Conservation (phyloP, 192 early-diverging fungal genomes). For the Backusella macrospora region DNA sequence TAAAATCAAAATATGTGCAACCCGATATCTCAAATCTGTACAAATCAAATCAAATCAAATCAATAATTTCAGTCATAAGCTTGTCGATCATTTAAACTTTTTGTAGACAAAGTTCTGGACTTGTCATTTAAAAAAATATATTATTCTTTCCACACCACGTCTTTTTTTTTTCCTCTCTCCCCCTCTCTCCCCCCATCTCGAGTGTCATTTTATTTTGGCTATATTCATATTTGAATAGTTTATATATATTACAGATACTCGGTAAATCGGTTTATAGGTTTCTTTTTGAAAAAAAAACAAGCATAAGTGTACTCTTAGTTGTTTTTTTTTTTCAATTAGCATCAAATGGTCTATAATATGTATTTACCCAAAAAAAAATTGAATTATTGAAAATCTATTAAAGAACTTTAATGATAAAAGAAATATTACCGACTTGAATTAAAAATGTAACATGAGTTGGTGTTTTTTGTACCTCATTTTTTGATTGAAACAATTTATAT, state of each 20-base stretch:
- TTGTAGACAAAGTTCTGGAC: background rate
- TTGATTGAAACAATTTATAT: background rate
- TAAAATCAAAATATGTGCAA: background rate
- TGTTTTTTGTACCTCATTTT: background rate
- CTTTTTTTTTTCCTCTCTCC: too few species aligned
- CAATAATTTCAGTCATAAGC: background rate
- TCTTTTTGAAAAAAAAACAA: too few species aligned
- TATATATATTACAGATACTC: too few species aligned
- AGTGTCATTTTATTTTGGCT: background rate
- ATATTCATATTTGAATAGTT: too few species aligned
- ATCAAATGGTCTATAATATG: background rate
- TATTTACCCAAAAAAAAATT: background rate
- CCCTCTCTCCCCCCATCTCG: too few species aligned
- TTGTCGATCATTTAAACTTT: background rate
- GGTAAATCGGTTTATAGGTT: too few species aligned
- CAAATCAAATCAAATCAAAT: constrained; percentile 6
- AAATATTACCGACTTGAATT: background rate
- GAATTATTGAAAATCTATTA: background rate
- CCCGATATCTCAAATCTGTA: background rate
- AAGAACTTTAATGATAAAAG: background rate
- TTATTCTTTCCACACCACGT: too few species aligned
- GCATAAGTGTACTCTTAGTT: too few species aligned
- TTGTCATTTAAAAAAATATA: background rate
- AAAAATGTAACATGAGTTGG: background rate
- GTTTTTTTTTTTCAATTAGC: too few species aligned